Base-by-base conservation (phyloP, 2,329 filamentous ascomycete species). In the Claviceps digitariae region DNA sequence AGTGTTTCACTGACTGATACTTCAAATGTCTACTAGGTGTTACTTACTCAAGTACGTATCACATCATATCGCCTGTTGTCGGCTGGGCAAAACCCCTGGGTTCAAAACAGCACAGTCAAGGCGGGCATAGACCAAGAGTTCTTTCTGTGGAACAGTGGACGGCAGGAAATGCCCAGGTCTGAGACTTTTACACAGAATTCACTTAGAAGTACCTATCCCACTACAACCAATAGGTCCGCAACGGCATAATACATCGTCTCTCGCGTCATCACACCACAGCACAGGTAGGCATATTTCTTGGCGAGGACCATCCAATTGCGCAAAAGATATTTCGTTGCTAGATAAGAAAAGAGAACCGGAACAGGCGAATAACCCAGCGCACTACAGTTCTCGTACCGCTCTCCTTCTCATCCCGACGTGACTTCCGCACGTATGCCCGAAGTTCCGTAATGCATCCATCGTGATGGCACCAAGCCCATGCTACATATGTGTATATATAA, bases 381-480 rank as follows among this genome's bases (percentile, higher is more conserved):
- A 53, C 48, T 50, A 31, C 48, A 54, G 53, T 52, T 49, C 53
- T 45, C 34, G 25, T 44, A 34, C 25, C 40, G 38, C 48, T 36
- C 43, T 47, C 40, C 51, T 48, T 55, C 56, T 34, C 43, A 54
- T 51, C 50, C 45, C 38, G 38, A 53, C 48, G 50, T 51, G 46
- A 45, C 50, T 47, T 55, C 27, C 10, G 21, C 48, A 43, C 21
- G 46, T 50, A 48, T 53, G 44, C 47, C 52, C 38, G 41, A 57
- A 31, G 53, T 55, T 25, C 56, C 54, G 45, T 55, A 41, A 57
- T 55, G 52, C 47, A 52, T 55, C 54, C 56, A 59, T 60, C 54
- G 44, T 54, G 31, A 50, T 49, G 56, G 54, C 44, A 51, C 58
- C 55, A 57, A 52, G 44, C 53, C 56, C 57, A 55, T 55, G 50